These are phyloP conservation scores for Antrodiella citrinella DNA, from an alignment of 768 basidiomycete species.

Conservation along the genomic window DNA sequence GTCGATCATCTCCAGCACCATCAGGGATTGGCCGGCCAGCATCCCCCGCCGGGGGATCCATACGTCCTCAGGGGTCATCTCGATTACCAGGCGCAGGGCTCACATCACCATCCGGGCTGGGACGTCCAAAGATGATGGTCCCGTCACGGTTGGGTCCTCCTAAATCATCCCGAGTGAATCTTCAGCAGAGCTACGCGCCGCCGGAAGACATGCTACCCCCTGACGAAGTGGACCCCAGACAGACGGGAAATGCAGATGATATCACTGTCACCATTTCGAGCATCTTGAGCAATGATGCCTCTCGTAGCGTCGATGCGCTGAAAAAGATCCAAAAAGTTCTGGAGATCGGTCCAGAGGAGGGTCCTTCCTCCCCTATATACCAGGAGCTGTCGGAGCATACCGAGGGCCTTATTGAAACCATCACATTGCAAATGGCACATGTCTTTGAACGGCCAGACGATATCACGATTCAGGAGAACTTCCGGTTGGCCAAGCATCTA, in stretches of 20 bases:
- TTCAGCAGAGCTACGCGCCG: not conserved
- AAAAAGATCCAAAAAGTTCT: slow-evolving; percentile 90
- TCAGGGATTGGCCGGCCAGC: slow-evolving; percentile 34
- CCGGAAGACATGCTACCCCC: not conserved
- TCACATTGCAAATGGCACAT: slow-evolving; percentile 86
- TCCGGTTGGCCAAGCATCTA: slow-evolving; percentile 92
- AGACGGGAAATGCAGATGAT: slow-evolving; percentile 38
- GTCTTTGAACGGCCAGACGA: slow-evolving; percentile 81
- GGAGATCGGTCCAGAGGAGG: slow-evolving; percentile 64
- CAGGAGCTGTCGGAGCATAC: slow-evolving; percentile 73
- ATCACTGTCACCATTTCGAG: slow-evolving; percentile 81
- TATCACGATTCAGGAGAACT: slow-evolving; percentile 67
- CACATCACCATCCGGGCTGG: slow-evolving; percentile 30
- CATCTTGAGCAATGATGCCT: slow-evolving; percentile 80
- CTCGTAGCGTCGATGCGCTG: slow-evolving; percentile 83
- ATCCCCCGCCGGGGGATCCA: slow-evolving; percentile 26
- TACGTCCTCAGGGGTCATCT: slow-evolving; percentile 13
- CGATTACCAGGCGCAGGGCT: slow-evolving; percentile 21
- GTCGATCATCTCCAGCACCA: slow-evolving; percentile 31
- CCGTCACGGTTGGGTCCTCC: slow-evolving; percentile 72
- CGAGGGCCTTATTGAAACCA: slow-evolving; percentile 81
- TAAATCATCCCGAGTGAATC: slow-evolving; percentile 35
- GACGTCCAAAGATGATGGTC: slow-evolving; percentile 57
- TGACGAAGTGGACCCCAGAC: slow-evolving; percentile 12
- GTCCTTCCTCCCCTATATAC: slow-evolving; percentile 60